Base-by-base conservation (phyloP, 1,284 basidiomycete genomes). In the Rhodotorula mucilaginosa region DNA sequence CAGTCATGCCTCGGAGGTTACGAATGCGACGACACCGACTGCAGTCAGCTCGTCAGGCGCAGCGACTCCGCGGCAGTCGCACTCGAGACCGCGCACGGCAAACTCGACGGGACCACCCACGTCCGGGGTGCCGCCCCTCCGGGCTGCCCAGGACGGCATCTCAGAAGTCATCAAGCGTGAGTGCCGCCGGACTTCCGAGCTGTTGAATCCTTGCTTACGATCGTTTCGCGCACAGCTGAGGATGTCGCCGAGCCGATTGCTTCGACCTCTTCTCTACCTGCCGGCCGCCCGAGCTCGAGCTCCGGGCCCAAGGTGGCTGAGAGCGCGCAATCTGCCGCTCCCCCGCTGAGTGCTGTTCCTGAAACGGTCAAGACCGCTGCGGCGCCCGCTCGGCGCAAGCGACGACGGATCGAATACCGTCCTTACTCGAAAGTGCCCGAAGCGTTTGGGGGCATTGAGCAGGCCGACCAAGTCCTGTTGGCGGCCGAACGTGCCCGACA, bases 361-460 rank as follows among this genome's bases (percentile, higher is more conserved):
- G 46, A 29, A 19, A n/a, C 66, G 26, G 18, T 78, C 69, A 21
- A 76, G 67, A 59, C 77, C 68, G 12, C 79, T 74, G 69, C 72
- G 13, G 47, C 82, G 78, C 70, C 51, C 16, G 64, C 21, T 8
- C 70, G 70, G 12, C 81, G 83, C 12, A 81, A 87, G 51, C 87
- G 92, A 70, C 89, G 91, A 78, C 92, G 90, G 82, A 91, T 98
- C 76, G 91, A 94, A 83, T 99, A 98, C 80, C 84, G 90, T 39
- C 96, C 96, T 0, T 83, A 92, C 23, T 87, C 87, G 16, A 88
- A 91, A 39, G 89, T 90, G 68, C 81, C 91, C 44, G 88, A 90
- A n/a, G 89, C 88, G 0, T 84, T 88, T 70, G 93, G 92, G 47
- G 95, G 95, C 19, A 89, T 93, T 79, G 92, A 97, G 80, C 80